Base-by-base conservation (phyloP, 306 rosid species). In the Trifolium repens region DNA sequence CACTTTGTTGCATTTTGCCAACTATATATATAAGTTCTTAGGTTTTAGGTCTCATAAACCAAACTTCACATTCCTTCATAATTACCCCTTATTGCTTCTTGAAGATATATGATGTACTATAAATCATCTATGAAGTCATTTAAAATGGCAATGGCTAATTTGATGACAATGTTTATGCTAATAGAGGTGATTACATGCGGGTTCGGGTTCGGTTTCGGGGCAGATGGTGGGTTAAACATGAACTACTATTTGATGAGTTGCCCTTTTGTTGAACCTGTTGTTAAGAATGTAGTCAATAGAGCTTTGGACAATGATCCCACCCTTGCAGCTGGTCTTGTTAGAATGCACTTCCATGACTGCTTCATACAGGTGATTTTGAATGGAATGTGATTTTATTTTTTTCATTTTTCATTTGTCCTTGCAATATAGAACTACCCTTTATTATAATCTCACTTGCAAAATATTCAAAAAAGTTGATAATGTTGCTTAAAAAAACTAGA, bases 281-380 rank as follows among this genome's bases (percentile, higher is more conserved):
- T 92, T 44, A 79, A 78, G 89, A 62, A 80, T 57, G 83, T 70
- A 1, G 93, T 92, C 30, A 84, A 67, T 50, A 60, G 81, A 68
- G 97, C 97, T 76, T 76, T 92, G 80, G 74, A 81, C 19, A 30
- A 74, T 27, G 93, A 92, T 83, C 93, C 93, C 9, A 84, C 90
- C 9, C 77, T 92, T 0, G 96, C 97, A 8, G 96, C 91, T 50
- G 88, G 32, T 63, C 96, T 92, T 12, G 8, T 92, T 26, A 84
- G 97, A 84, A 88, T 92, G 97, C 96, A 92, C 54, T 92, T 92
- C 84, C 97, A 90, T 42, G 97, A 92, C 50, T 92, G 96, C 82
- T 92, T 92, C 84, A 80, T 92, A 9, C 72, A 90, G 93, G 97
- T 39, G 42, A 39, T 39, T 39, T 1, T 39, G 42, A 7, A 39